phyloP scores from a whole-genome alignment of 208 protist genomes.

The Acanthamoeba castellanii region DNA sequence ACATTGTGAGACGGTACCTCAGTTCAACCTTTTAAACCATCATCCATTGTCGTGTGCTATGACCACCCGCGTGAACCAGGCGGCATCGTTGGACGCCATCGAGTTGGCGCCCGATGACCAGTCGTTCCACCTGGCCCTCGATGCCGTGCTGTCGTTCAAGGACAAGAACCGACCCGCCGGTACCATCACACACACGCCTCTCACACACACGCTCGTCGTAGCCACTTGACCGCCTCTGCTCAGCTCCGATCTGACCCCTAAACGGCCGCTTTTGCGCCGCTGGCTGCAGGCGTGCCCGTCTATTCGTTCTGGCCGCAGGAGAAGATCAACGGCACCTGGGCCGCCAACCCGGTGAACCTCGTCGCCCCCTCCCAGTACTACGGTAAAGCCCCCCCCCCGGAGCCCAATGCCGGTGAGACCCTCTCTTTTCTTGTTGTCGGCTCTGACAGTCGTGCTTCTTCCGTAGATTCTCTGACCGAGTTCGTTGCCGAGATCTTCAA shows the following conservation, averaged over 20 bases:
- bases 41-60: no score
- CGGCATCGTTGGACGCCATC: neutral
- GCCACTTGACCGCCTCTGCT: neutral
- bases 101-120: neutral
- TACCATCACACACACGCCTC: neutral
- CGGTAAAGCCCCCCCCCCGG: neutral
- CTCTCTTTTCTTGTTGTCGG: neutral
- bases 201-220: neutral
- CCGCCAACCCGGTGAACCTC: slow-evolving; percentile 36
- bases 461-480: neutral
- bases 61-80: neutral
- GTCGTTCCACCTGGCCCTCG: neutral
- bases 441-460: neutral
- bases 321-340: slow-evolving; percentile 6
- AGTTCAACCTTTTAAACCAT: neutral
- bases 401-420: no score
- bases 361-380: neutral
- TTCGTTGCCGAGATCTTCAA: neutral
- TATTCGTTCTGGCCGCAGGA: slow-evolving; percentile 48
- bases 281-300: neutral
- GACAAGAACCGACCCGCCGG: slow-evolving; percentile 45
- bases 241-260: no score
- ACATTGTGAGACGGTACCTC: no score
- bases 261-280: no score
- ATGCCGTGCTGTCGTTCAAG: slow-evolving; percentile 41